phyloP scores from a whole-genome alignment of 192 early-diverging fungal genomes.

The Haplosporangium gracile region DNA sequence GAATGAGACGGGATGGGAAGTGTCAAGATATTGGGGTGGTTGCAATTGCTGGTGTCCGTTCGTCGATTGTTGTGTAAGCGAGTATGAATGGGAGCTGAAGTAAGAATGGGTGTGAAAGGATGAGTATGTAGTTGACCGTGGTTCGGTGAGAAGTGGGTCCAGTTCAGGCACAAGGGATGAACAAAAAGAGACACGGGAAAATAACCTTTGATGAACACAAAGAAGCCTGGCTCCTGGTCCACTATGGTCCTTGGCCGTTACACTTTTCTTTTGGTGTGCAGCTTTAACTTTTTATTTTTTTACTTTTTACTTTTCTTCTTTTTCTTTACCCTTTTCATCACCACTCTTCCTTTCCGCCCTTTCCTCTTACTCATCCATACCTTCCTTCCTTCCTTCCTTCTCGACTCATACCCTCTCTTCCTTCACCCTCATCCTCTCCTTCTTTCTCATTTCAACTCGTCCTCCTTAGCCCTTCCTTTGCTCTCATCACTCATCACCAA shows the following conservation, averaged over 20 bases:
- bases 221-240: not conserved
- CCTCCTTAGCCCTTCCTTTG: too few species aligned
- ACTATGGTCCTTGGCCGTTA: not conserved
- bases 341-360: not conserved
- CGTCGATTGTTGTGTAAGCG: too few species aligned
- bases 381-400: not conserved
- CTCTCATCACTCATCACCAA: slow-evolving; percentile 1
- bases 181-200: not conserved
- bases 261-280: not conserved
- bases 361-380: not conserved
- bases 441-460: not conserved
- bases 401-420: too few species aligned
- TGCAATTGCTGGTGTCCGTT: too few species aligned
- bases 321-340: not conserved
- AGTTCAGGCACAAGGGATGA: not conserved
- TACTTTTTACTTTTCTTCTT: slow-evolving; percentile 13
- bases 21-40: too few species aligned
- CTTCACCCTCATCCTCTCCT: not conserved
- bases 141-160: not conserved
- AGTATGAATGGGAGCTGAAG: too few species aligned
- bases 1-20: too few species aligned
- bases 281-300: slow-evolving; percentile 10
- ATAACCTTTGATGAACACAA: too few species aligned
- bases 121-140: not conserved
- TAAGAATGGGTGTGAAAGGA: not conserved